A percentile compares a stretch with the other conserved stretches of the same genome.
Evolutionary conservation across 352 stramenopile species (phyloP).

Genomic region (Globisporangium cylindrosporum): DNA sequence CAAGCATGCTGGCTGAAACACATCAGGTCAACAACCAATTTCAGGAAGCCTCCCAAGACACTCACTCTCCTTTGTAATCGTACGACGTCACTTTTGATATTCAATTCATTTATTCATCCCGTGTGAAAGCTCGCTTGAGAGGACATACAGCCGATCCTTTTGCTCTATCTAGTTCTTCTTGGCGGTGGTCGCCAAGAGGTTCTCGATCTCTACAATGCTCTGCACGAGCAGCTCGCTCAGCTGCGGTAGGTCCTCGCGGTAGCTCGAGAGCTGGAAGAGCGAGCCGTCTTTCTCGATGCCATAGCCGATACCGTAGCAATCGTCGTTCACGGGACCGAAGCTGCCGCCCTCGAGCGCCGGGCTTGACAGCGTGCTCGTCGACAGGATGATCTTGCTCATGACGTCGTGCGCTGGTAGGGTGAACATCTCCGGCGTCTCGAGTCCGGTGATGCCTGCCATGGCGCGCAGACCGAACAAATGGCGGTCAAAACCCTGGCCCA

Average conservation of each 20-base stretch:
- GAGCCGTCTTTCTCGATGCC: slow-evolving; percentile 81
- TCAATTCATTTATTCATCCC: neutral
- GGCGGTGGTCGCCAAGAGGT: slow-evolving; percentile 42
- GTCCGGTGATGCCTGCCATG: slow-evolving; percentile 62
- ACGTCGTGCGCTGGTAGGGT: slow-evolving; percentile 70
- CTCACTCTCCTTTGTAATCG: neutral
- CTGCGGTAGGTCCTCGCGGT: slow-evolving; percentile 71
- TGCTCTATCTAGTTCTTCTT: slow-evolving; percentile 22
- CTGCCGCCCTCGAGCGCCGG: slow-evolving; percentile 82
- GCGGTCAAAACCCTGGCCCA: slow-evolving; percentile 89
- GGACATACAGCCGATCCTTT: neutral
- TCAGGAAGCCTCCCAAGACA: neutral
- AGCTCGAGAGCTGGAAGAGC: slow-evolving; percentile 85
- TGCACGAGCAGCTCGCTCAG: slow-evolving; percentile 72
- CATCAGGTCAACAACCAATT: neutral
- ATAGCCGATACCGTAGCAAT: slow-evolving; percentile 91
- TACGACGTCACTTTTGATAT: neutral
- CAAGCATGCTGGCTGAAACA: neutral
- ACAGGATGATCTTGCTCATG: slow-evolving; percentile 89
- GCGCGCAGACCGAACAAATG: slow-evolving; percentile 81
- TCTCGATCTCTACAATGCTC: slow-evolving; percentile 73
- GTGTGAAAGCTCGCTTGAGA: neutral
- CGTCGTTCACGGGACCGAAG: slow-evolving; percentile 87
- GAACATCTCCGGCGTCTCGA: slow-evolving; percentile 72
- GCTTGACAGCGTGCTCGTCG: slow-evolving; percentile 87